These are phyloP conservation scores for Canavalia gladiata DNA, from an alignment of 306 rosid species.

Conservation along the genomic window DNA sequence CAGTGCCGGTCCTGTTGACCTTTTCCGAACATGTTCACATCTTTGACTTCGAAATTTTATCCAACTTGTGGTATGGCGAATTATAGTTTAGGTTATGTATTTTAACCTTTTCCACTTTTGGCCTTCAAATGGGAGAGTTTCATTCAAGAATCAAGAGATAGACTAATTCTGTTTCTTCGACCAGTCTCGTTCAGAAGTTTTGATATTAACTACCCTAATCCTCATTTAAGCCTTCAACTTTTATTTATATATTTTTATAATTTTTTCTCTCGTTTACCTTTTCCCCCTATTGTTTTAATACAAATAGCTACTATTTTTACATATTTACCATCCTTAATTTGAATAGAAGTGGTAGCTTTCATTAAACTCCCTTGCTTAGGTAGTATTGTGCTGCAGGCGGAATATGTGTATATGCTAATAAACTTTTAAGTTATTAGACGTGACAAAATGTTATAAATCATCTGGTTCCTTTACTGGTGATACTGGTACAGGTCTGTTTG, in stretches of 20 bases:
- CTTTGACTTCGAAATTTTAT: not conserved
- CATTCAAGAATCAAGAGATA: not conserved
- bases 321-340: conserved; percentile 3
- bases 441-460: conserved; percentile 31
- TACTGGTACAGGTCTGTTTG: conserved; percentile 76
- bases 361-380: not conserved
- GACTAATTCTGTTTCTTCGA: not conserved
- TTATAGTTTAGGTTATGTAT: conserved; percentile 3
- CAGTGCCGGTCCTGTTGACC: not conserved
- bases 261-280: not conserved
- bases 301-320: not conserved
- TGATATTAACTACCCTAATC: not conserved
- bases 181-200: not conserved
- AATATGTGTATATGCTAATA: not conserved
- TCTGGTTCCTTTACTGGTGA: conserved; percentile 4
- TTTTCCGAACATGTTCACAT: not conserved
- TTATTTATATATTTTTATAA: not conserved
- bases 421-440: conserved; percentile 17
- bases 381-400: conserved; percentile 13
- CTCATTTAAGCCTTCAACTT: not conserved
- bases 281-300: not conserved
- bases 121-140: not conserved
- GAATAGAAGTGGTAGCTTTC: not conserved
- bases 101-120: not conserved
- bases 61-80: not conserved